These are phyloP conservation scores for Suhomyces faveliae DNA, from an alignment of 805 yeast species.

Conservation along the genomic window DNA sequence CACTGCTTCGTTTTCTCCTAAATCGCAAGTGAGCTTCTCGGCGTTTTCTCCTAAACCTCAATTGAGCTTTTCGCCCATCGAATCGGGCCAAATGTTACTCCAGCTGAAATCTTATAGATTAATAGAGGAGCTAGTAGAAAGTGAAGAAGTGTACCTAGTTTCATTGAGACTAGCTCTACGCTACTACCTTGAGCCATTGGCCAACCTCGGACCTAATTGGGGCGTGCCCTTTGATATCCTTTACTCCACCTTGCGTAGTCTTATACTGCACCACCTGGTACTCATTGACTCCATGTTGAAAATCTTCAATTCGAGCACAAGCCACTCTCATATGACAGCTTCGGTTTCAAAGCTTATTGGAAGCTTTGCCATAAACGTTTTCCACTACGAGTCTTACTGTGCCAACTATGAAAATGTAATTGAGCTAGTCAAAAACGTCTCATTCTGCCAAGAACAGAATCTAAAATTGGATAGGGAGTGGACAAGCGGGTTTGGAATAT, in stretches of 20 bases:
- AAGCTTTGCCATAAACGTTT: constrained; percentile 20
- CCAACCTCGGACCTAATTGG: constrained; percentile 7
- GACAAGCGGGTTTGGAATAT: constrained; percentile 30
- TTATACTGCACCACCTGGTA: constrained; percentile 23
- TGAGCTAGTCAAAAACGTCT: constrained; percentile 26
- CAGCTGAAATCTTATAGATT: constrained; percentile 22
- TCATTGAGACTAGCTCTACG: constrained; percentile 43
- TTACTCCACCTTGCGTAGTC: background rate
- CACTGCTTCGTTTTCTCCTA: constrained; percentile 14
- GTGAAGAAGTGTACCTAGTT: constrained; percentile 48
- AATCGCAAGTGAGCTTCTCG: constrained; percentile 12
- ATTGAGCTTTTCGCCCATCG: constrained; percentile 19
- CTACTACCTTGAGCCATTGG: constrained; percentile 43
- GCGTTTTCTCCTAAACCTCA: constrained; percentile 19
- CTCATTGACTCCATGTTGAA: constrained; percentile 13
- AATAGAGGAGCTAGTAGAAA: constrained; percentile 48
- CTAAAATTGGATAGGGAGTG: constrained; percentile 14
- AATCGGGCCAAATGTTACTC: background rate
- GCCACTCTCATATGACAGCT: background rate
- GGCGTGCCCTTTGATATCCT: constrained; percentile 1
- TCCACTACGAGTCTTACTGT: constrained; percentile 35
- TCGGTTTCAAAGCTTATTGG: background rate
- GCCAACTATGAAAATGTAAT: constrained; percentile 31
- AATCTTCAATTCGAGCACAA: background rate
- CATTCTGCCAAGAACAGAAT: constrained; percentile 11